A percentile compares a stretch with the other conserved stretches of the same genome.
Conservation (phyloP, 106 monocot species). For the Phalaenopsis equestris region DNA sequence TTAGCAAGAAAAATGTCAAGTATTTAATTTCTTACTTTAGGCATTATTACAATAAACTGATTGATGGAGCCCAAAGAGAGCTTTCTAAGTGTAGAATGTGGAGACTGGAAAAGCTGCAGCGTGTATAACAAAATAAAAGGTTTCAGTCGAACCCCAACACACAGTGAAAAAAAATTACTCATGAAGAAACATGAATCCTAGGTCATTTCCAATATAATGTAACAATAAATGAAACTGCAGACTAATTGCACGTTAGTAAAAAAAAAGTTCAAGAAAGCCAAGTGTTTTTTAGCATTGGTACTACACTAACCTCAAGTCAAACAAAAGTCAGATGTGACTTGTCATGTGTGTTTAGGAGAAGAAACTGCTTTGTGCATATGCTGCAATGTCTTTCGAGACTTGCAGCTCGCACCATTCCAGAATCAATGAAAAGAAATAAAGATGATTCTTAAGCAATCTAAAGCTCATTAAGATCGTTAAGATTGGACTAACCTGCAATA, state of each 20-base stretch:
- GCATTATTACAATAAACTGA: slow-evolving; percentile 92
- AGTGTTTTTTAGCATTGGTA: background rate
- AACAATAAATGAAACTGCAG: background rate
- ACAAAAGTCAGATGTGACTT: background rate
- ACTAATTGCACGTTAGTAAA: background rate
- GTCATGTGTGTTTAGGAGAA: background rate
- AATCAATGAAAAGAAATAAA: background rate
- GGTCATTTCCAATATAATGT: background rate
- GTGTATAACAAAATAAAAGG: slow-evolving; percentile 5
- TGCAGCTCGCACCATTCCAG: background rate
- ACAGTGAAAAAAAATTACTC: background rate
- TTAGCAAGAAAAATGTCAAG: slow-evolving; percentile 4
- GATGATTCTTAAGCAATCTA: background rate
- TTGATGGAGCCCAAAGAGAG: slow-evolving; percentile 87
- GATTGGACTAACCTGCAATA: slow-evolving; percentile 57
- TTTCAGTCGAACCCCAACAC: background rate
- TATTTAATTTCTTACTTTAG: slow-evolving; percentile 49
- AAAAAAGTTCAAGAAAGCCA: background rate
- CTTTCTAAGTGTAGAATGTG: slow-evolving; percentile 73
- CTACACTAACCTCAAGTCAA: background rate
- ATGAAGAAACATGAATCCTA: background rate
- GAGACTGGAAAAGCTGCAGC: slow-evolving; percentile 86
- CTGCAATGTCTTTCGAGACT: background rate
- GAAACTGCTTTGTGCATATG: background rate
- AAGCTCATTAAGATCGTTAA: background rate